Base-by-base conservation (phyloP, 805 yeast genomes). In the Wickerhamomyces xylosicus region DNA sequence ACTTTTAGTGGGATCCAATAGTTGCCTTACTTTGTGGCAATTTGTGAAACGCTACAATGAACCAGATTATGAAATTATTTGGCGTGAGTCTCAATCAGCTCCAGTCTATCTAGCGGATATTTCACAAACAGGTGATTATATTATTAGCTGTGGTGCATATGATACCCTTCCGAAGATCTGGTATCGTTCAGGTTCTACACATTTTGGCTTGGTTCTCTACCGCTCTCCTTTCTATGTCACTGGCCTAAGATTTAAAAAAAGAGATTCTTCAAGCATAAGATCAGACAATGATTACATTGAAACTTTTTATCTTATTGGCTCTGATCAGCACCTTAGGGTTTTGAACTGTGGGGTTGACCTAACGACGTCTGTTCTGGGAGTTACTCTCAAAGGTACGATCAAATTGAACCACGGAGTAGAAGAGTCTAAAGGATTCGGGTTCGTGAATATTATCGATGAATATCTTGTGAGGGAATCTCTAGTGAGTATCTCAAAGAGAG, bases 91-190 rank as follows among this genome's bases (percentile, higher is more conserved):
- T 2, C 84, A 82, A 46, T 76, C 90, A 0, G 66, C 66, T 21
- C 81, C 89, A 0, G 77, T 80, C 1, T 71, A 70, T 44, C 48
- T 62, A 36, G 71, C 78, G 4, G 63, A 66, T 22, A 71, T 84
- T 19, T 74, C 95, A 0, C 75, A 73, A n/a, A 82, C 83, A 46
- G 74, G 86, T 0, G 69, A 71, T 37, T 65, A 78, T 34, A 74
- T 87, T 17, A 82, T 87, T 8, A 70, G 80, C 36, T 67, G 72
- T 31, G 78, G 83, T 0, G 63, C 62, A 32, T 73, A 69, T 53
- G 95, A 85, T 54, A 65, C 66, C 28, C 62, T 82, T 13, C 77
- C 85, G 21, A 85, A 85, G 52, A 65, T 85, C 2, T 89, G 95
- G 95, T 68, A 77, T 39, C 63, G 96, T 77, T 7, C 84, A 77